These are phyloP conservation scores for Trichophyton schoenleinii DNA, from an alignment of 2,329 filamentous ascomycete species.

Conservation along the genomic window DNA sequence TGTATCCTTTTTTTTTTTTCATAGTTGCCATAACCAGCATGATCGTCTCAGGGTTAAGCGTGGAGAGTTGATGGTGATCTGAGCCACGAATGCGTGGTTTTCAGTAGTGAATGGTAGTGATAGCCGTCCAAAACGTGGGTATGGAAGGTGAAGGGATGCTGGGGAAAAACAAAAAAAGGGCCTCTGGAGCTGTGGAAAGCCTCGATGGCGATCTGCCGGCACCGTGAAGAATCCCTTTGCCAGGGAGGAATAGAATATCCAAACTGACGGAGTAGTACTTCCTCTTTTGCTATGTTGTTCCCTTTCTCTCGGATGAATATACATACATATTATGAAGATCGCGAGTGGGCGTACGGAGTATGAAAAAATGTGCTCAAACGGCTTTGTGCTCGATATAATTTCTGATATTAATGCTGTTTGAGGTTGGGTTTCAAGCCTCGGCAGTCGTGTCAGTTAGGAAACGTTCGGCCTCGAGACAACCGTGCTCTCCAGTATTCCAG, in stretches of 20 bases:
- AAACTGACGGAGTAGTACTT: neutral
- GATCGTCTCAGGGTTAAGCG: neutral
- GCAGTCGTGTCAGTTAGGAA: neutral
- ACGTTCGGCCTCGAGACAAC: neutral
- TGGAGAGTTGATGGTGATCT: neutral
- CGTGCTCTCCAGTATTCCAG: neutral
- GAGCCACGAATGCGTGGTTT: neutral
- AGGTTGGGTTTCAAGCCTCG: neutral
- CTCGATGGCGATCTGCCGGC: slow-evolving; percentile 1
- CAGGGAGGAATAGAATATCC: neutral
- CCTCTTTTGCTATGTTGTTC: neutral
- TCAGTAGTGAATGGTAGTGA: neutral
- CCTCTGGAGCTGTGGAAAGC: neutral
- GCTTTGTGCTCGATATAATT: neutral
- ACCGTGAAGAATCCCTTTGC: neutral
- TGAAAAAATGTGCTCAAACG: neutral
- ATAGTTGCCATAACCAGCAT: neutral
- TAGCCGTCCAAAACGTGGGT: slow-evolving; percentile 2
- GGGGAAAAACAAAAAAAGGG: neutral
- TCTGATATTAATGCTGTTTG: neutral
- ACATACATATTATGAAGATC: neutral
- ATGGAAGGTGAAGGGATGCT: neutral
- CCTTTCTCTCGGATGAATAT: neutral
- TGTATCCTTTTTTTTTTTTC: neutral
- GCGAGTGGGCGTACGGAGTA: neutral